These are phyloP conservation scores for Lasiosphaeria ovina DNA, from an alignment of 495 filamentous ascomycete species.

Conservation along the genomic window DNA sequence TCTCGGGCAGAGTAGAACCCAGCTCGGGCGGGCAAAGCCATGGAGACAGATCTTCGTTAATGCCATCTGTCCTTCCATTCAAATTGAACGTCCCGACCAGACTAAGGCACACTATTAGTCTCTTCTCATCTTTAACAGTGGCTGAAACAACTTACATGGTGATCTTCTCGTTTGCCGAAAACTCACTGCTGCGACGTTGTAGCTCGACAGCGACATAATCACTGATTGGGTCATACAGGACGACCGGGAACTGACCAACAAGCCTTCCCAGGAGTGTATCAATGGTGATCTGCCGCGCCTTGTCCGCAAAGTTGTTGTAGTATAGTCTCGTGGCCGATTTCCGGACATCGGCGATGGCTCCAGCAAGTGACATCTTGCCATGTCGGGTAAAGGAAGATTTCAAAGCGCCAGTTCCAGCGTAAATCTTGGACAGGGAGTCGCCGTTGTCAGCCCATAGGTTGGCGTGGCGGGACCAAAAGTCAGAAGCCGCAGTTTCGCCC, in stretches of 20 bases:
- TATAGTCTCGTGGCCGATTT: conserved; percentile 93
- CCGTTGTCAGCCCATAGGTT: conserved; percentile 98
- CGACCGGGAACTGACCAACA: conserved; percentile 77
- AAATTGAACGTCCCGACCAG: conserved; percentile 93
- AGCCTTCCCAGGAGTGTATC: conserved; percentile 84
- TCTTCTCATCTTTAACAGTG: background rate
- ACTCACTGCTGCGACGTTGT: conserved; percentile 54
- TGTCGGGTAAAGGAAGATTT: conserved; percentile 95
- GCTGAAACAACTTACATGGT: conserved; percentile 38
- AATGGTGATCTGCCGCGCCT: conserved; percentile 88
- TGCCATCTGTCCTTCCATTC: conserved; percentile 76
- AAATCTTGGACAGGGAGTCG: conserved; percentile 90
- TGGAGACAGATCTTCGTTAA: conserved; percentile 72
- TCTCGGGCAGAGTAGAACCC: conserved; percentile 60
- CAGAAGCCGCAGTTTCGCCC: conserved; percentile 61
- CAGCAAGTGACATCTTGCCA: conserved; percentile 94
- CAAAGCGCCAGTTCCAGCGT: conserved; percentile 92
- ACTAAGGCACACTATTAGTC: conserved; percentile 48
- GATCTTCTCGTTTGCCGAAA: conserved; percentile 48
- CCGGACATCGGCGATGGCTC: conserved; percentile 88
- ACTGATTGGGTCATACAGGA: conserved; percentile 90
- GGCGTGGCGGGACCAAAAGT: conserved; percentile 88
- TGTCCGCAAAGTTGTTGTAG: conserved; percentile 96
- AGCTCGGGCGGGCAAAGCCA: conserved; percentile 70
- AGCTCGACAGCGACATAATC: conserved; percentile 81